Conservation (phyloP, 169 alveolate genomes). For the Cystoisospora suis region DNA sequence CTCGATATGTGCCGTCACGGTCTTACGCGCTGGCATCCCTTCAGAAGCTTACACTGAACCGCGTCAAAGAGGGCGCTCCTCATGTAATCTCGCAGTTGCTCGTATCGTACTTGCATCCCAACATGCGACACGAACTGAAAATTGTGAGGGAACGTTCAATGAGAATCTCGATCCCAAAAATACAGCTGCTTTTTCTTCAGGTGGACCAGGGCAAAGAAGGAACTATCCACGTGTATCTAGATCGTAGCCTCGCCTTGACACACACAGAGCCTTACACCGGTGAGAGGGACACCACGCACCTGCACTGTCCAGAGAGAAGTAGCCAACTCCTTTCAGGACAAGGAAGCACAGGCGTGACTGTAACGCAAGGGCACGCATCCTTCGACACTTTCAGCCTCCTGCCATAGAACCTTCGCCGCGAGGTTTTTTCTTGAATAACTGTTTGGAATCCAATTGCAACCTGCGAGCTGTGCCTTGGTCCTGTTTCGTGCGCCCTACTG, state of each 20-base stretch:
- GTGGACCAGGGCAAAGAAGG: constrained; percentile 46
- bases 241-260: constrained; percentile 21
- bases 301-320: background rate
- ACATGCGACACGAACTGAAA: constrained; percentile 56
- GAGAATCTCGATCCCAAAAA: background rate
- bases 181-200: background rate
- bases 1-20: background rate
- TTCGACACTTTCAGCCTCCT: constrained; percentile 54
- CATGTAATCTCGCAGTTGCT: constrained; percentile 7
- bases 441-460: no score
- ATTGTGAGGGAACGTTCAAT: constrained; percentile 26
- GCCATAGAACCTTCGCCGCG: no score
- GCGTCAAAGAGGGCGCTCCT: constrained; percentile 20
- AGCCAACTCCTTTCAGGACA: background rate
- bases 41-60: constrained; percentile 39
- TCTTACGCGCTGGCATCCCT: background rate
- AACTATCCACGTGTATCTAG: constrained; percentile 43
- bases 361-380: constrained; percentile 45
- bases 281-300: background rate
- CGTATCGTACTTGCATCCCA: constrained; percentile 52
- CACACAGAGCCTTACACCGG: constrained; percentile 40
- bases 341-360: constrained; percentile 49
- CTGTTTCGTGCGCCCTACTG: no score
- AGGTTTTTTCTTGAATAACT: no score
- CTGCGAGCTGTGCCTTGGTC: no score